Percentiles rank a stretch among this genome's conserved stretches.
Evolutionary conservation across 2,329 filamentous ascomycete species (phyloP).

Genomic region (Drechslerella coelobrocha): DNA sequence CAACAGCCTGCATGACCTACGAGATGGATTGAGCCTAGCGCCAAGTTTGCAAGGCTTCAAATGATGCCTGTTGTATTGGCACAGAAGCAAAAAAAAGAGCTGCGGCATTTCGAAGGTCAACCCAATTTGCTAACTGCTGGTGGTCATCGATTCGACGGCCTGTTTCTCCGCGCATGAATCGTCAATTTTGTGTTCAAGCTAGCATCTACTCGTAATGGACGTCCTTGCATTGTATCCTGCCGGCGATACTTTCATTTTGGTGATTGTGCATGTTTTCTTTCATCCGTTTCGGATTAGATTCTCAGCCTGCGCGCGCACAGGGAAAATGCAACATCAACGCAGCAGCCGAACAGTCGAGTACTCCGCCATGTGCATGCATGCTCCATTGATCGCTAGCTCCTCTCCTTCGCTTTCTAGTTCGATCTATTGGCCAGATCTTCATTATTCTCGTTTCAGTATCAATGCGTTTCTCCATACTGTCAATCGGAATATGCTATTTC

Average conservation of each 20-base stretch:
- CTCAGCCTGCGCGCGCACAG: no score
- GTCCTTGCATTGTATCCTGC: not conserved
- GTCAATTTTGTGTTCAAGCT: no score
- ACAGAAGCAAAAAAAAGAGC: not conserved
- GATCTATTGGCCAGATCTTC: no score
- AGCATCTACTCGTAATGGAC: not conserved
- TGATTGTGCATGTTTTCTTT: not conserved
- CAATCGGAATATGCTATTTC: no score
- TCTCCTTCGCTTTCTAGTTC: no score
- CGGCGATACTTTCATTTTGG: not conserved
- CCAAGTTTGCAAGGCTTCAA: not conserved
- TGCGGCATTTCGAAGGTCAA: not conserved
- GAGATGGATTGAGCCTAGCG: not conserved
- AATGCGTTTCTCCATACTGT: no score
- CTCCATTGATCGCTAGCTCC: no score
- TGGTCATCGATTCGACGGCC: no score
- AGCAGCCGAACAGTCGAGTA: not conserved
- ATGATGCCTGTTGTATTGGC: not conserved
- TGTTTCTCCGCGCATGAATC: no score
- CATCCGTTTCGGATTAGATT: not conserved
- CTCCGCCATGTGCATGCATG: not conserved
- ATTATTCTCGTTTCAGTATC: no score
- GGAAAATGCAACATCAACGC: constrained; percentile 1
- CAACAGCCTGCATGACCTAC: constrained; percentile 8
- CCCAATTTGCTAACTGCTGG: not conserved